Conservation (phyloP, 2,329 filamentous ascomycete genomes). For the Trichophyton benhamiae region DNA sequence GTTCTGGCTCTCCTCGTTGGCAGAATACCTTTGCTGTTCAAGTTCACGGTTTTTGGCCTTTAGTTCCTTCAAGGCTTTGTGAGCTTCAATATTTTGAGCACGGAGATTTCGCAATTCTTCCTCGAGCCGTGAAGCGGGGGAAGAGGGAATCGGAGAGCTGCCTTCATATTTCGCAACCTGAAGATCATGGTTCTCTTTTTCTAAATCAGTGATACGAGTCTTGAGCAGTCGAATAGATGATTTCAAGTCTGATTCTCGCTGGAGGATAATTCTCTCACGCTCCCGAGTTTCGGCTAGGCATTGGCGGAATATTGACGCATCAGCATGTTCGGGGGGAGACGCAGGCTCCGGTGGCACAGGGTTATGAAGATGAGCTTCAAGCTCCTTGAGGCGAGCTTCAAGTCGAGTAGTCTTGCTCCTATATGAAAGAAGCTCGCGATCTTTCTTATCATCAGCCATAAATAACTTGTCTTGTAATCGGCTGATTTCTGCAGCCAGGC, state of each 20-base stretch:
- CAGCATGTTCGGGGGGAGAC: conserved; percentile 26
- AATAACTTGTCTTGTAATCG: conserved; percentile 42
- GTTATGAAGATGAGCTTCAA: conserved; percentile 37
- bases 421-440: conserved; percentile 39
- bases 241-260: conserved; percentile 54
- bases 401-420: conserved; percentile 53
- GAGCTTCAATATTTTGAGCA: conserved; percentile 48
- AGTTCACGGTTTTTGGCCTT: conserved; percentile 39
- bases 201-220: conserved; percentile 52
- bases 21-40: conserved; percentile 39
- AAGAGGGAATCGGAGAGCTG: conserved; percentile 43
- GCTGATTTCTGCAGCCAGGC: conserved; percentile 39
- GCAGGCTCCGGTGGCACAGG: conserved; percentile 20
- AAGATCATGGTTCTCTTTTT: conserved; percentile 54
- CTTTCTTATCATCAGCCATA: conserved; percentile 27
- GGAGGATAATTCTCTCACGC: conserved; percentile 52
- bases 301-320: conserved; percentile 49
- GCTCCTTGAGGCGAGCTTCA: conserved; percentile 43
- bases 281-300: conserved; percentile 53
- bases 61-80: conserved; percentile 48
- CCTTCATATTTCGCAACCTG: conserved; percentile 40
- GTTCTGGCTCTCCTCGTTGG: conserved; percentile 31
- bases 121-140: conserved; percentile 31
- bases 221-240: conserved; percentile 52
- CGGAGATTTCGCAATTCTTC: conserved; percentile 49